Percentiles rank a stretch among this genome's conserved stretches.
phyloP scores from a whole-genome alignment of 495 filamentous ascomycete species.

The Penicillium parvum region DNA sequence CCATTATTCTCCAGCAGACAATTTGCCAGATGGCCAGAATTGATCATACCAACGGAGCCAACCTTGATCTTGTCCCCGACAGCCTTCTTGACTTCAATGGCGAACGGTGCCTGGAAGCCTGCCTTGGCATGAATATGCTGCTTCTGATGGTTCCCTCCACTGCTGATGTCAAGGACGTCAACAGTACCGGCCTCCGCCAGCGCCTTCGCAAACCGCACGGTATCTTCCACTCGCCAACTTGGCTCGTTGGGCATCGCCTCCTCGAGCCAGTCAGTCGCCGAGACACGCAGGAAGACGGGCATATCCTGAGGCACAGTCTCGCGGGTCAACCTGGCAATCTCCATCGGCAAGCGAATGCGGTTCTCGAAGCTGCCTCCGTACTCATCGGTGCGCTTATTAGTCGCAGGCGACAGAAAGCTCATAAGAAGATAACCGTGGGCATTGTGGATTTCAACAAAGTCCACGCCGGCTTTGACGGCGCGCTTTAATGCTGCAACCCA shows the following conservation, averaged over 20 bases:
- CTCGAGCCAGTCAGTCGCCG: conserved; percentile 57
- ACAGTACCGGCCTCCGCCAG: conserved; percentile 50
- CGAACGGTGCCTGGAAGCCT: conserved; percentile 61
- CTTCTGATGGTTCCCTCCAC: conserved; percentile 52
- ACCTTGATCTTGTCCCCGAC: conserved; percentile 55
- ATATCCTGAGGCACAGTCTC: conserved; percentile 52
- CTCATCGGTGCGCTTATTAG: conserved; percentile 55
- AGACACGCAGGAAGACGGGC: conserved; percentile 63
- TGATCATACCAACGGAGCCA: conserved; percentile 59
- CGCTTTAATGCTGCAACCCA: conserved; percentile 53
- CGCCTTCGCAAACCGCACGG: conserved; percentile 47
- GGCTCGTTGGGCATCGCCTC: conserved; percentile 38
- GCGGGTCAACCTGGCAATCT: conserved; percentile 52
- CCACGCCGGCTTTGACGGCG: conserved; percentile 52
- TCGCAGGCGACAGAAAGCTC: conserved; percentile 58
- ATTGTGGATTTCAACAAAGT: conserved; percentile 54
- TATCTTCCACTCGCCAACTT: conserved; percentile 54
- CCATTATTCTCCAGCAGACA: conserved; percentile 48
- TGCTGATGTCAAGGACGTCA: conserved; percentile 62
- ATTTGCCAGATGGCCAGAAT: conserved; percentile 52
- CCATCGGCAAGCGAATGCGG: conserved; percentile 51
- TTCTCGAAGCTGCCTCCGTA: conserved; percentile 64
- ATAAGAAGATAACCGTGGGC: conserved; percentile 62
- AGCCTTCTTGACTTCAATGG: conserved; percentile 54
- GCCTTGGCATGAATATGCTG: conserved; percentile 53